A percentile compares a stretch with the other conserved stretches of the same genome.
Evolutionary conservation across 495 filamentous ascomycete species (phyloP).

Genomic region (Xylona heveae): DNA sequence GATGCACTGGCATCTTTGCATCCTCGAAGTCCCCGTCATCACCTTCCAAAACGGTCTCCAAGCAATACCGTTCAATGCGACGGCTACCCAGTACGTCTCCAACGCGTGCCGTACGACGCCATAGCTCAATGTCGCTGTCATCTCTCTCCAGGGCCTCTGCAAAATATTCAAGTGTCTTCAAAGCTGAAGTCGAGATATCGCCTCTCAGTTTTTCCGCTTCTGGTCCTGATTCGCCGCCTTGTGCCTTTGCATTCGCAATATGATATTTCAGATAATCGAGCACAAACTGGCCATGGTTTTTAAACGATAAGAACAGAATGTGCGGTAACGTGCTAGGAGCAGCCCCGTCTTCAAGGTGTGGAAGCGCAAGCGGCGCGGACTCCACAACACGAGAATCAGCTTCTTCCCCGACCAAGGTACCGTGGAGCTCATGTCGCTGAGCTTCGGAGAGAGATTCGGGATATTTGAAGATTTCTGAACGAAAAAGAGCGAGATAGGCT

Average conservation of each 20-base stretch:
- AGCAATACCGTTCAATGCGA: constrained; percentile 61
- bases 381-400: constrained; percentile 14
- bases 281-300: constrained; percentile 80
- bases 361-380: constrained; percentile 9
- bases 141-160: constrained; percentile 66
- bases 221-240: constrained; percentile 17
- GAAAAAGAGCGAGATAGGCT: constrained; percentile 69
- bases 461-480: constrained; percentile 85
- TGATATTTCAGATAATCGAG: constrained; percentile 45
- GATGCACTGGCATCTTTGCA: constrained; percentile 48
- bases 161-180: constrained; percentile 37
- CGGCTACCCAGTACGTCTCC: constrained; percentile 52
- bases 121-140: constrained; percentile 84
- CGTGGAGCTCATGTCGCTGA: constrained; percentile 38
- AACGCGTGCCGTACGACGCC: constrained; percentile 67
- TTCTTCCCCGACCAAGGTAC: constrained; percentile 27
- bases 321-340: constrained; percentile 66
- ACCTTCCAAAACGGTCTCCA: constrained; percentile 77
- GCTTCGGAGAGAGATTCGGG: constrained; percentile 67
- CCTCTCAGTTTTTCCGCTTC: constrained; percentile 15
- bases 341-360: constrained; percentile 31
- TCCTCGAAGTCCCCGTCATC: constrained; percentile 54
- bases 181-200: constrained; percentile 12
- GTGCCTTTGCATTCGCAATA: constrained; percentile 7
- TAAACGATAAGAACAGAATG: constrained; percentile 78